Evolutionary conservation across 2,329 filamentous ascomycete species (phyloP).

Genomic region (Teratosphaeria nubilosa): DNA sequence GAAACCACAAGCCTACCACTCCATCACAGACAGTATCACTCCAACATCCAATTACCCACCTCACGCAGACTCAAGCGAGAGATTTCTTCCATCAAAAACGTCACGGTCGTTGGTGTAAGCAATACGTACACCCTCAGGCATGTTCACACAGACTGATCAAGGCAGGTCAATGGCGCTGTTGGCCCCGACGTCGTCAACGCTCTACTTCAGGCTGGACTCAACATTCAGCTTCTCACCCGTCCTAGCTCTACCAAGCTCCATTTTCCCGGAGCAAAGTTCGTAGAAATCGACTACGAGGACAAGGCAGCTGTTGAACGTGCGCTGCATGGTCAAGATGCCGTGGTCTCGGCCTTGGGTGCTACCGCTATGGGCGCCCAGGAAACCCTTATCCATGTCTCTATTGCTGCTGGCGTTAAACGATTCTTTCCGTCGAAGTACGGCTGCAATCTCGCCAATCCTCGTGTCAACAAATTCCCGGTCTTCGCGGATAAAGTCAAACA

Average conservation of each 20-base stretch:
- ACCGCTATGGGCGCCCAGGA: slow-evolving; percentile 19
- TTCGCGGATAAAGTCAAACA: slow-evolving; percentile 25
- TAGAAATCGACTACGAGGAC: not conserved
- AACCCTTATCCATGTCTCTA: slow-evolving; percentile 28
- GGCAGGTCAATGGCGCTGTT: not conserved
- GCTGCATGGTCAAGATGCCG: slow-evolving; percentile 22
- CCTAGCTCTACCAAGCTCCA: not conserved
- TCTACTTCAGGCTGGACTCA: not conserved
- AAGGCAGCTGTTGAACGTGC: not conserved
- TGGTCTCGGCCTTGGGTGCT: slow-evolving; percentile 25
- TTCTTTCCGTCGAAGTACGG: slow-evolving; percentile 34
- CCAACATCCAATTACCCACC: no score
- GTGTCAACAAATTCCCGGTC: slow-evolving; percentile 19
- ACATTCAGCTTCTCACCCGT: not conserved
- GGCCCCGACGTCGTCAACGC: not conserved
- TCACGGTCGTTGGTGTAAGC: no score
- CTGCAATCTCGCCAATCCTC: slow-evolving; percentile 23
- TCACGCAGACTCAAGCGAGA: no score
- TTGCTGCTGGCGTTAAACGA: slow-evolving; percentile 28
- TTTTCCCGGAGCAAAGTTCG: not conserved
- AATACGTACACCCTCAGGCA: no score
- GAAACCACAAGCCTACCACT: no score
- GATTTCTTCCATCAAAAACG: no score
- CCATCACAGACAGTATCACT: no score
- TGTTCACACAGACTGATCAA: no score